Evolutionary conservation across 2,329 filamentous ascomycete genomes (phyloP), one percentile per base, ranked within the genome.

Genomic region (Aspergillus awamori): DNA sequence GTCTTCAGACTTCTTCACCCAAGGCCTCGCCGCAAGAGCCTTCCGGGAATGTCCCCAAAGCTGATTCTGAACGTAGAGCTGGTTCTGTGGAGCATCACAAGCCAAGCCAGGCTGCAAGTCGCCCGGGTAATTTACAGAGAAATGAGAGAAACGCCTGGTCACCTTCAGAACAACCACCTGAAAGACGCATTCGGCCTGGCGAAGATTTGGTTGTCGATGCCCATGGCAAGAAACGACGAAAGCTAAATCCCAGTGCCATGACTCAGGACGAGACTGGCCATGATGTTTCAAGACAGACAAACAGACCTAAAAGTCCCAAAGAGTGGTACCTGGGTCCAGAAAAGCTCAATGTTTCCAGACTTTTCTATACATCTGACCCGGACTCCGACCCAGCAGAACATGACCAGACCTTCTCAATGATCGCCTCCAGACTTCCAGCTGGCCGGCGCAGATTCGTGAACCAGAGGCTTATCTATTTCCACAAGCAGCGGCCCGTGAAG

Each of bases 361-460:
- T 83, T 5, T 83, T 83, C 66, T 82, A 82, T 59, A 62, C 75
- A 59, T 66, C 72, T 53, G 58, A 75, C 6, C 38, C 66, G 28
- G 65, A 65, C 59, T 66, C 72, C 49, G 58, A 75, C 7, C 41
- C 66, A 33, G 65, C 65, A 24, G 70, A 74, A 30, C 61, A 70
- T 11, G 66, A 71, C n/a, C 67, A 71, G 8, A 62, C 59, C 55
- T 73, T 71, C 61, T 58, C 67, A 20, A 53, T 74, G 10, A 47
- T 67, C n/a, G 59, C 66, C 11, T 64, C 69, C 4, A 60, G 63
- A 30, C 54, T 64, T 45, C 68, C 74, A 33, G 59, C 56, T 48
- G 74, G 69, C 22, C 65, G 71, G 53, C 67, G 68, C 11, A 48
- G 60, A 3, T 74, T 74, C 61, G 72, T 76, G n/a, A 76, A 74